These are phyloP conservation scores for Rubroshorea leprosula DNA, from an alignment of 345 rosid genomes.

Conservation along the genomic window DNA sequence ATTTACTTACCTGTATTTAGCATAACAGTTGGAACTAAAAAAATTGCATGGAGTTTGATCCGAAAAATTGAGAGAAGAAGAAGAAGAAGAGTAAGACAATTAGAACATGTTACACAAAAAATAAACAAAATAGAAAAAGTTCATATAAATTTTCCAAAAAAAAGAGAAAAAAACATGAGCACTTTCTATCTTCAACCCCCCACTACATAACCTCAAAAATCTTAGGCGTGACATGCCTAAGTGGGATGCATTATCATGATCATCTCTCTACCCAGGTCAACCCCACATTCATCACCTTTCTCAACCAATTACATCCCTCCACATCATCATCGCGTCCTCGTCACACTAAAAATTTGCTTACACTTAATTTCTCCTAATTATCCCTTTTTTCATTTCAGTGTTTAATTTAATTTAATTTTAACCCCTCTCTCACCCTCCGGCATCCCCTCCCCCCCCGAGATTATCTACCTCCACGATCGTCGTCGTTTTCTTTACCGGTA, in stretches of 20 bases:
- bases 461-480: too few relatives aligned
- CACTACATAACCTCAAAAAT: slow-evolving; percentile 58
- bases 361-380: neutral
- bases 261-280: slow-evolving; percentile 37
- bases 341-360: slow-evolving; percentile 7
- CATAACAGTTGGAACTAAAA: too few relatives aligned
- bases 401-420: neutral
- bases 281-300: slow-evolving; percentile 22
- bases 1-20: too few relatives aligned
- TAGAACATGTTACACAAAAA: neutral
- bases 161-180: slow-evolving; percentile 15
- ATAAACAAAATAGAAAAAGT: neutral
- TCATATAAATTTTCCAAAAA: slow-evolving; percentile 26
- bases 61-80: neutral
- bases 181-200: slow-evolving; percentile 17
- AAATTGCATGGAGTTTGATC: slow-evolving; percentile 2
- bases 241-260: slow-evolving; percentile 92
- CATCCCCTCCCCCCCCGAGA: too few relatives aligned
- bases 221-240: slow-evolving; percentile 74
- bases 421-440: too few relatives aligned
- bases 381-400: too few relatives aligned
- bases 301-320: slow-evolving; percentile 38
- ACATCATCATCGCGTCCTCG: slow-evolving; percentile 39
- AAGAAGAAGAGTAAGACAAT: neutral
- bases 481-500: too few relatives aligned